Evolutionary conservation across 495 filamentous ascomycete species (phyloP), one percentile per base, ranked within the genome.

Genomic region (Poronia punctata): DNA sequence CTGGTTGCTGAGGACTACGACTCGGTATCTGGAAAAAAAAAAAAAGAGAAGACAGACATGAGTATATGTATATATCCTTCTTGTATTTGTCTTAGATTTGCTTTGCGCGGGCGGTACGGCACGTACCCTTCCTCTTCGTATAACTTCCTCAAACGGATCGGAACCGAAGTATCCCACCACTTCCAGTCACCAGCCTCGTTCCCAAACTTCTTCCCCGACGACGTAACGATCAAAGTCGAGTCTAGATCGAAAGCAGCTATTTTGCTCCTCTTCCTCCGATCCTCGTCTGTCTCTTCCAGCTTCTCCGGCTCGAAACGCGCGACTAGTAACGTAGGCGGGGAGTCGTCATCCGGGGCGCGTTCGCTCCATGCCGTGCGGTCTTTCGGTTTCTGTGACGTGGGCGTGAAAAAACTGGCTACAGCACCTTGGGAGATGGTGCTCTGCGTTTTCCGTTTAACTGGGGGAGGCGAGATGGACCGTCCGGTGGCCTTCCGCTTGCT

Each of bases 181-280:
- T 83, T 84, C 92, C 92, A 99, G 60, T 97, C 92, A 3, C 69
- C 61, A 0, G 78, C 71, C 44, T 78, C 78, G 46, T 71, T 74
- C 5, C 78, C 71, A 45, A 88, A 89, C 19, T 71, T 78, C 54
- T 87, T 92, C 4, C 89, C 89, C 0, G 92, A 95, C 0, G 74
- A 68, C 0, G 85, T 82, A 3, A 68, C 66, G 40, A 97, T 86
- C 11, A 99, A 59, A 5, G 93, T 99, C 27, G 83, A 89, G 61
- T 95, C 92, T 40, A 98, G 75, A 54, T 99, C 92, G 58, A 99
- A 97, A 0, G 81, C 84, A 16, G 89, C 90, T 37, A 99, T 75
- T 59, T 82, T 92, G 15, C 56, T 49, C 39, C 52, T 70, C 61
- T 55, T 65, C 11, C 16, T 37, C 52, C 26, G 38, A 8, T 53